Percentiles rank a stretch among this genome's conserved stretches.
phyloP scores from a whole-genome alignment of 2,329 filamentous ascomycete genomes.

The Diaporthe helianthi region DNA sequence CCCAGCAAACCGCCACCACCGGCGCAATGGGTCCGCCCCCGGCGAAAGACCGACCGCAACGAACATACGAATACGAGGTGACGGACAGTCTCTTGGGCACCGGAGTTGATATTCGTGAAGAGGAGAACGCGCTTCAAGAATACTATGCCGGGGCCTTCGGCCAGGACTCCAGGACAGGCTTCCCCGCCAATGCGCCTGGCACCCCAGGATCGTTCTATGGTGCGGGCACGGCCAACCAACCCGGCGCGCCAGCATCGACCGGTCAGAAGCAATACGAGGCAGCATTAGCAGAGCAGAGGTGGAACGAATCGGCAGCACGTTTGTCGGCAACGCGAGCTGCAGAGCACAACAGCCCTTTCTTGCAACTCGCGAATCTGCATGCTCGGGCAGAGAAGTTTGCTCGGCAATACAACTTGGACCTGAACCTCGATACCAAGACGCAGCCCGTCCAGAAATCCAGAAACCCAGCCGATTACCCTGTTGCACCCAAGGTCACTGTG shows the following conservation, averaged over 20 bases:
- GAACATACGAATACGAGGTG: slow-evolving; percentile 72
- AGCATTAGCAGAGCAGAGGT: slow-evolving; percentile 69
- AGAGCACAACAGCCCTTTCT: slow-evolving; percentile 76
- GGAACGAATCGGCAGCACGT: slow-evolving; percentile 69
- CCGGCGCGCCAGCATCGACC: slow-evolving; percentile 43
- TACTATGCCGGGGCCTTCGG: slow-evolving; percentile 59
- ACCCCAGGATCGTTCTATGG: slow-evolving; percentile 67
- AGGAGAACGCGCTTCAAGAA: slow-evolving; percentile 81
- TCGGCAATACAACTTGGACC: slow-evolving; percentile 60
- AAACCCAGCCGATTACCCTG: slow-evolving; percentile 56
- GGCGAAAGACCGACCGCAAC: slow-evolving; percentile 67
- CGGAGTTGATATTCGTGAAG: slow-evolving; percentile 85
- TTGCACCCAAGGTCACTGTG: slow-evolving; percentile 58
- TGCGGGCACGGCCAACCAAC: slow-evolving; percentile 69
- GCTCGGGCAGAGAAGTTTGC: slow-evolving; percentile 65
- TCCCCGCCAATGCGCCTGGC: slow-evolving; percentile 62
- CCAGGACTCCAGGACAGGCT: slow-evolving; percentile 59
- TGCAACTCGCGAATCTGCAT: slow-evolving; percentile 68
- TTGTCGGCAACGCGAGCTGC: slow-evolving; percentile 67
- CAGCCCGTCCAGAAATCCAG: slow-evolving; percentile 56
- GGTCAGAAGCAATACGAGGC: slow-evolving; percentile 69
- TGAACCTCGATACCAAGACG: slow-evolving; percentile 64
- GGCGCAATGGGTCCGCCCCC: slow-evolving; percentile 65
- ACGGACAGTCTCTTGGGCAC: slow-evolving; percentile 85
- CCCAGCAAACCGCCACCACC: slow-evolving; percentile 43